Percentiles rank a stretch among this genome's conserved stretches.
Evolutionary conservation across 805 yeast genomes (phyloP).

Genomic region (Yamadazyma kitorensis): DNA sequence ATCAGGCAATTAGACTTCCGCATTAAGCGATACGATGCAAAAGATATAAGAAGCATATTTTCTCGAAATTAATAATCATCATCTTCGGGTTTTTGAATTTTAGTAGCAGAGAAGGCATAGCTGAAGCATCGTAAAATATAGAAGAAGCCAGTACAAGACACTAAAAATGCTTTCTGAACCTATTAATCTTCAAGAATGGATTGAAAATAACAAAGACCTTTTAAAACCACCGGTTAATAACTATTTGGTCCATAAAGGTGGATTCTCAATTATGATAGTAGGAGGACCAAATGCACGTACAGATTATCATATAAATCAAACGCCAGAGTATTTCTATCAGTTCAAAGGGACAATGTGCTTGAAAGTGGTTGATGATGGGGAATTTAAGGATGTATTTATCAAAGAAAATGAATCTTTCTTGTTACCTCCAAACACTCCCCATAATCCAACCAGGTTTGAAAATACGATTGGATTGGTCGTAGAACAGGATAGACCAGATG

Average conservation of each 20-base stretch:
- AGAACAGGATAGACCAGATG: conserved; percentile 85
- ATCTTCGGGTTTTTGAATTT: too few relatives aligned
- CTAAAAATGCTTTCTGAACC: conserved; percentile 60
- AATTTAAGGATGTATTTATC: conserved; percentile 70
- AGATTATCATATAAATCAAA: conserved; percentile 89
- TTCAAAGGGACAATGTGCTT: conserved; percentile 83
- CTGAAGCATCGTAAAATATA: too few relatives aligned
- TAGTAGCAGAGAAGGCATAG: too few relatives aligned
- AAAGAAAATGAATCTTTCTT: conserved; percentile 86
- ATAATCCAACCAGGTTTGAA: conserved; percentile 83
- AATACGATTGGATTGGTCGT: conserved; percentile 87
- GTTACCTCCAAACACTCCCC: conserved; percentile 83
- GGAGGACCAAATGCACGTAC: conserved; percentile 96
- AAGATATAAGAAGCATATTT: too few relatives aligned
- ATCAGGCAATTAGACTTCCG: too few relatives aligned
- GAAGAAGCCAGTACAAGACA: too few relatives aligned
- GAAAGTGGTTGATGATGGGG: conserved; percentile 70
- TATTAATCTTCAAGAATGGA: conserved; percentile 77
- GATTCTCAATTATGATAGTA: conserved; percentile 91
- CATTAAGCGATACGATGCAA: too few relatives aligned
- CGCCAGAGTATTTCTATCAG: conserved; percentile 92
- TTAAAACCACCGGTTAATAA: conserved; percentile 92
- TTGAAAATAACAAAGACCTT: conserved; percentile 67
- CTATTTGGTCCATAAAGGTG: conserved; percentile 85
- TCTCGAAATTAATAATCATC: too few relatives aligned